phyloP scores from a whole-genome alignment of 768 basidiomycete species.

The Lentinula aciculospora region DNA sequence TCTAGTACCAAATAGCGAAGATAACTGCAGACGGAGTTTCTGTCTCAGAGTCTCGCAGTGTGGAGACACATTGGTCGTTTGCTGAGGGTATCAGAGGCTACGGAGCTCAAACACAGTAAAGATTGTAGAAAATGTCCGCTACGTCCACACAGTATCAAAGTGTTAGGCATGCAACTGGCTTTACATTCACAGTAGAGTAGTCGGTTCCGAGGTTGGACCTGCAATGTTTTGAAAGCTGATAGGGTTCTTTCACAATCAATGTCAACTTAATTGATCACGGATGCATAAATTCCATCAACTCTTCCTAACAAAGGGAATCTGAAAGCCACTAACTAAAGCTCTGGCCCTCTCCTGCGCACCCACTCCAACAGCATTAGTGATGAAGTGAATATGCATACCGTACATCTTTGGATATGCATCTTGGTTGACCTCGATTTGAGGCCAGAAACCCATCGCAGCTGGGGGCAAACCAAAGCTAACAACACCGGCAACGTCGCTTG shows the following conservation, averaged over 20 bases:
- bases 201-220: no score
- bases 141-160: no score
- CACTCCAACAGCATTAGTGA: slow-evolving; percentile 82
- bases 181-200: no score
- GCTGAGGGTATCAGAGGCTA: slow-evolving; percentile 91
- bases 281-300: neutral
- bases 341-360: slow-evolving; percentile 89
- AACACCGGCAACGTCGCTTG: slow-evolving; percentile 79
- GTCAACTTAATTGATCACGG: no score
- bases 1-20: slow-evolving; percentile 91
- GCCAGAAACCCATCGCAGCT: slow-evolving; percentile 84
- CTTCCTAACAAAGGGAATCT: slow-evolving; percentile 66
- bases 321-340: slow-evolving; percentile 84
- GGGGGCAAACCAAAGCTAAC: slow-evolving; percentile 86
- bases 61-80: slow-evolving; percentile 85
- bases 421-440: slow-evolving; percentile 91
- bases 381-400: slow-evolving; percentile 93
- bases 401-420: slow-evolving; percentile 82
- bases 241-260: no score
- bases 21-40: slow-evolving; percentile 71
- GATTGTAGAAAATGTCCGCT: neutral
- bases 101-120: slow-evolving; percentile 82
- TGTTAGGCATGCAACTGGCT: no score
- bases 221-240: no score
- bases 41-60: slow-evolving; percentile 72